These are phyloP conservation scores for Nymphaea colorata DNA, from an alignment of 164 flowering plant species.

Conservation along the genomic window DNA sequence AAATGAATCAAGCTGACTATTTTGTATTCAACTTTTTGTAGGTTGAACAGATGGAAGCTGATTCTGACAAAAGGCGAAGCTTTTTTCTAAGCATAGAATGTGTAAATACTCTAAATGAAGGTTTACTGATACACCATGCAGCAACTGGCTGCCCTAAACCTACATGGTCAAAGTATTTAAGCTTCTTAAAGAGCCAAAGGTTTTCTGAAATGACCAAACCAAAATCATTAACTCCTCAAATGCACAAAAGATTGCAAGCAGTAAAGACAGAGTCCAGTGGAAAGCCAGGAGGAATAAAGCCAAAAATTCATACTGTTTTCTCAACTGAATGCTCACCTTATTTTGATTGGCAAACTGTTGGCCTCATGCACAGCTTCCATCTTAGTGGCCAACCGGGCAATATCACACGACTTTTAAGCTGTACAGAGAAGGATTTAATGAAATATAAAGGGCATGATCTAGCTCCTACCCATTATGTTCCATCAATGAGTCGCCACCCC, in stretches of 20 bases:
- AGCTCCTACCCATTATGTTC: conserved; percentile 98
- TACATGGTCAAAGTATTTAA: conserved; percentile 79
- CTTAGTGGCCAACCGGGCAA: conserved; percentile 96
- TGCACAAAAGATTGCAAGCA: conserved; percentile 17
- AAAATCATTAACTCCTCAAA: conserved; percentile 32
- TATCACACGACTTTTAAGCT: conserved; percentile 89
- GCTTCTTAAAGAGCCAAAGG: conserved; percentile 76
- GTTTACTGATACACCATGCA: conserved; percentile 65
- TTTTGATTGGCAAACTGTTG: conserved; percentile 99
- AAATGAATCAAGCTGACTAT: background rate
- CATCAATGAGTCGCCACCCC: conserved; percentile 95
- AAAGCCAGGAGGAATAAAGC: conserved; percentile 24
- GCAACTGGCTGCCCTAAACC: conserved; percentile 83
- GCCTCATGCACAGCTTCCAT: conserved; percentile 86
- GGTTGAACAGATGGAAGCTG: conserved; percentile 62
- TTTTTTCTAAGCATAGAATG: conserved; percentile 76
- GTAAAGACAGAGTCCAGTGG: conserved; percentile 16
- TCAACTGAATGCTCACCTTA: conserved; percentile 86
- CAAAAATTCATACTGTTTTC: conserved; percentile 90
- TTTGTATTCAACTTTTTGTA: conserved; percentile 12
- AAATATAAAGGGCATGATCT: conserved; percentile 71
- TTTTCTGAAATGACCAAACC: conserved; percentile 72
- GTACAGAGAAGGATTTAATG: conserved; percentile 78
- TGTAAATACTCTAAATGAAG: conserved; percentile 82
- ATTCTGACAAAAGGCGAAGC: conserved; percentile 47